These are phyloP conservation scores for Amanita phalloides DNA, from an alignment of 768 basidiomycete genomes.

Conservation along the genomic window DNA sequence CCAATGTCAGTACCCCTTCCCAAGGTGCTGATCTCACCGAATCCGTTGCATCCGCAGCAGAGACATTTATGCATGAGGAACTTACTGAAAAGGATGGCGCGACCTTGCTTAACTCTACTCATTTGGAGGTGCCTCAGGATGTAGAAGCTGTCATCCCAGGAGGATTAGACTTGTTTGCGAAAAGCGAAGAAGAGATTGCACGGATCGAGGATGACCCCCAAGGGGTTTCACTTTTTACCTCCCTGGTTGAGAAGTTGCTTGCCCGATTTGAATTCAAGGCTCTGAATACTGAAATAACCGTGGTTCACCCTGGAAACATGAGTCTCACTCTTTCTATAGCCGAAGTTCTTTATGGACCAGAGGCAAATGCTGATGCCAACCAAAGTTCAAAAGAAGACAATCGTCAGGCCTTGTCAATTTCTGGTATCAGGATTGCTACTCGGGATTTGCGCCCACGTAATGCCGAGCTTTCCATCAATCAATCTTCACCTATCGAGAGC, in stretches of 20 bases:
- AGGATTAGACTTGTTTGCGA: conserved; percentile 46
- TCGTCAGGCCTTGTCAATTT: conserved; percentile 41
- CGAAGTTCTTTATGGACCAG: conserved; percentile 48
- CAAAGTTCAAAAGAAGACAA: conserved; percentile 14
- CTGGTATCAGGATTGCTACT: conserved; percentile 30
- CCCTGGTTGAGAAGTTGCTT: conserved; percentile 68
- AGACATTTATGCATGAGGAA: conserved; percentile 81
- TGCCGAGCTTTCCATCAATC: neutral
- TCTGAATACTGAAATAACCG: conserved; percentile 51
- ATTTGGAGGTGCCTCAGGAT: conserved; percentile 24
- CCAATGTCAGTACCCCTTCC: conserved; percentile 13
- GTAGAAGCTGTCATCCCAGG: conserved; percentile 52
- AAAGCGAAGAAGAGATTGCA: conserved; percentile 29
- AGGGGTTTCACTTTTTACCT: conserved; percentile 74
- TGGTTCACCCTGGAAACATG: conserved; percentile 55
- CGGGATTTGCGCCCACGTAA: conserved; percentile 24
- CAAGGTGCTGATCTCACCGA: conserved; percentile 43
- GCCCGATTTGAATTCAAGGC: conserved; percentile 74
- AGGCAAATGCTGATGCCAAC: conserved; percentile 11
- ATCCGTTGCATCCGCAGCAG: conserved; percentile 77
- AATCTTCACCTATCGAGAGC: neutral
- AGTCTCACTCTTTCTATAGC: conserved; percentile 50
- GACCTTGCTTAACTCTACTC: conserved; percentile 59
- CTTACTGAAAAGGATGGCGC: conserved; percentile 63
- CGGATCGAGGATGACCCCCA: conserved; percentile 47